Evolutionary conservation across 805 yeast genomes (phyloP), one percentile per base, ranked within the genome.

Genomic region (Yarrowia bubula): DNA sequence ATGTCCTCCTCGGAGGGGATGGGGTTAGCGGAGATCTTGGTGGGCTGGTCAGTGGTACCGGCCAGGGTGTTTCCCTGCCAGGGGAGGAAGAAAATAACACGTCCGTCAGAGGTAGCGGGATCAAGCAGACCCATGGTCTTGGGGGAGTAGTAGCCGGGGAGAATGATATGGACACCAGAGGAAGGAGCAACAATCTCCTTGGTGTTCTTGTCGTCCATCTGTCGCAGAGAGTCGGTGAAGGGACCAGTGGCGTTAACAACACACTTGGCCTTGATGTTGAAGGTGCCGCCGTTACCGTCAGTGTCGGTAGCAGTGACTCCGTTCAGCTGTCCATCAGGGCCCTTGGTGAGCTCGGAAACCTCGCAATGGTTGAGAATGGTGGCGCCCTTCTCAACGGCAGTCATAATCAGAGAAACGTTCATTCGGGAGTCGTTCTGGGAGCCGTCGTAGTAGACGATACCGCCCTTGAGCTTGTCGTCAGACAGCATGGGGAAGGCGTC

Each of bases 51-150:
- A 65, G 98, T 92, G 67, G 98, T 92, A 75, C 98, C 98, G 66
- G 97, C 97, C 69, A 92, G 81, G 38, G 92, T 96, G 76, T 92
- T 89, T 6, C 97, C 97, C 80, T 92, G 97, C 98, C 98, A 92
- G 71, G 98, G 98, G 76, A 92, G 81, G 81, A 93, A 92, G 79
- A 92, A 92, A 89, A 93, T 89, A 63, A 92, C 98, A 77, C 98
- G 86, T 66, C 98, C 98, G 75, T 92, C 98, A 38, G 93, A 81
- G 55, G 98, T 92, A 51, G 90, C 83, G 53, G 97, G 96, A 77
- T 92, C 98, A 67, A 92, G 81, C 68, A 92, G 81, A 68, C 98
- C 98, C 83, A 90, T 84, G 69, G 86, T 86, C 74, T 83, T 83
- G 63, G 98, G 96, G 76, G 96, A 88, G 78, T 90, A 92, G 81